Evolutionary conservation across 352 stramenopile species (phyloP), one percentile per base, ranked within the genome.

Genomic region (Globisporangium cystogenes): DNA sequence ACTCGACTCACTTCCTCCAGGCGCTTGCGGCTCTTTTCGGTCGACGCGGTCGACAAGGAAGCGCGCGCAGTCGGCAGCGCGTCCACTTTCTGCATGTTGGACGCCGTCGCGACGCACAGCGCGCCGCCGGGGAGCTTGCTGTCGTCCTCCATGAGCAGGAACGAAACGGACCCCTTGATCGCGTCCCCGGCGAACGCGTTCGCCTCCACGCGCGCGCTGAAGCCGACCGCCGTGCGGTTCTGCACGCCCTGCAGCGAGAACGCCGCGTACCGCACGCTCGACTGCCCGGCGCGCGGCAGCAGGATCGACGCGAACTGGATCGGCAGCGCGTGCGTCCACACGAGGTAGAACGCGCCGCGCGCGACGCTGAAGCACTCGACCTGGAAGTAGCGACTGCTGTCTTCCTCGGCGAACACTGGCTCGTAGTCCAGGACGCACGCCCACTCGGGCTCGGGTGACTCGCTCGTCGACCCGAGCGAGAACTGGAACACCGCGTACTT

Each of bases 401-500:
- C 47, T 1, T 51, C 48, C 2, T 87, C 77, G 3, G 69, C 64
- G 48, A 87, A 88, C 1, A 57, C 40, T 12, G 76, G 76, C 52
- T 90, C 78, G 62, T 76, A 92, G 49, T 88, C 78, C 18, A 92
- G 52, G 23, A 89, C 56, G 46, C 68, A 82, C 4, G 68, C 74
- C 76, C 77, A 89, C 47, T 82, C 68, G 1, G 77, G 58, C 35
- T 86, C 68, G 0, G 77, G 72, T 0, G 61, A 49, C 21, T 49
- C 58, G 7, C 48, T 51, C 12, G 64, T 59, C 1, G 62, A 51
- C 37, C 48, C 53, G 7, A 82, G 45, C 8, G 76, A 64, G 46
- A 91, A 87, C 51, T 92, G 78, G 35, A 92, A 84, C 3, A 88
- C 51, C 10, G 72, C 76, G 57, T 88, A 92, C 60, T 87, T 90